phyloP scores from a whole-genome alignment of 345 rosid genomes.

The Eucalyptus marginata region DNA sequence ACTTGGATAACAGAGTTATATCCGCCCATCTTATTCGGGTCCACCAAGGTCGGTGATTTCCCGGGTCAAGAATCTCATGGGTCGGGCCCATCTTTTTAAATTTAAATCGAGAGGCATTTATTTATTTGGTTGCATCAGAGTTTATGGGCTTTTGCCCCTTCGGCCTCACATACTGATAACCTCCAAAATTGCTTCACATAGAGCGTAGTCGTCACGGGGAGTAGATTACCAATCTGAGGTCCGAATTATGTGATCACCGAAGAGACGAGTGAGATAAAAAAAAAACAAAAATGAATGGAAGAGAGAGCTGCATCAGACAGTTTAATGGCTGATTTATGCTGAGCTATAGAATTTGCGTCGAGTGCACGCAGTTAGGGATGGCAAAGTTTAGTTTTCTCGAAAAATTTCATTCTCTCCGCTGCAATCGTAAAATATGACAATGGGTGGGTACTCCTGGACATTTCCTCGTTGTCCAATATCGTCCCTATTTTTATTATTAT shows the following conservation, averaged over 20 bases:
- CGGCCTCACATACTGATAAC: neutral
- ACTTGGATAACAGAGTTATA: neutral
- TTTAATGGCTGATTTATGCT: neutral
- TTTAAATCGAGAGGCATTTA: neutral
- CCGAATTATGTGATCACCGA: neutral
- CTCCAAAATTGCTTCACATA: neutral
- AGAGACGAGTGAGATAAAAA: neutral
- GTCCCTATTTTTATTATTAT: neutral
- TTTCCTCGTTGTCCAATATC: neutral
- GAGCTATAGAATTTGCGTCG: neutral
- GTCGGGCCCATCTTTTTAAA: neutral
- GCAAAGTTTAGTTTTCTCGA: neutral
- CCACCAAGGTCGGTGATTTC: neutral
- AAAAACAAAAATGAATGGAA: neutral
- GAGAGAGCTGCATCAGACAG: neutral
- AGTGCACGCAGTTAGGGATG: neutral
- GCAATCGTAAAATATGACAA: neutral
- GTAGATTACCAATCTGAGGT: neutral
- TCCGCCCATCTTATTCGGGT: neutral
- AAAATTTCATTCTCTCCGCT: neutral
- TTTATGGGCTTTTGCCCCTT: neutral
- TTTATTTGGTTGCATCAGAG: neutral
- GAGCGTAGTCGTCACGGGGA: neutral
- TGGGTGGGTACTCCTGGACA: neutral
- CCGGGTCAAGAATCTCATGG: neutral